These are phyloP conservation scores for Mallotus repandus DNA, from an alignment of 441 rosid genomes.

Conservation along the genomic window DNA sequence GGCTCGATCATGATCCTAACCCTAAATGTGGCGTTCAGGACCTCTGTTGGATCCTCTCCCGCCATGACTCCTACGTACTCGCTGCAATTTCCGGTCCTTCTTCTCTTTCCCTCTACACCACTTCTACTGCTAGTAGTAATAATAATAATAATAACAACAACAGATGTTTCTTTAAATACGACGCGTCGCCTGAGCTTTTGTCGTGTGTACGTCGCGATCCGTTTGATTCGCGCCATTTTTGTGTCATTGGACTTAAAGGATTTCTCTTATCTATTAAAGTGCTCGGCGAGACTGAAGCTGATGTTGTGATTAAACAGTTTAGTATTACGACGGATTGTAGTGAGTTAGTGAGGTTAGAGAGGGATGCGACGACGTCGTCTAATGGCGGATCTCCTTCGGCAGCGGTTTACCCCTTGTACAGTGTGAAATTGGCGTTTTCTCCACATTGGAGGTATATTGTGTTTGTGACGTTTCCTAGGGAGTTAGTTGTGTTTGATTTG, in stretches of 20 bases:
- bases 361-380: conserved; percentile 42
- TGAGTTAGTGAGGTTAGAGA: conserved; percentile 68
- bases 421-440: conserved; percentile 75
- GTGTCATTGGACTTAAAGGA: conserved; percentile 73
- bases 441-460: conserved; percentile 81
- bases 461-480: conserved; percentile 81
- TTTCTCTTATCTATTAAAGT: conserved; percentile 65
- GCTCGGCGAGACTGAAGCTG: conserved; percentile 65
- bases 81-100: conserved; percentile 80
- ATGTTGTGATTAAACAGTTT: conserved; percentile 54
- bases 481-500: conserved; percentile 84
- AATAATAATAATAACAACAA: not conserved
- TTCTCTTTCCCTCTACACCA: conserved; percentile 50
- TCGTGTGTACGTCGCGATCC: conserved; percentile 90
- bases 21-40: conserved; percentile 80
- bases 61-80: conserved; percentile 52
- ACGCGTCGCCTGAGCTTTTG: conserved; percentile 69
- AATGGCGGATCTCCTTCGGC: conserved; percentile 64
- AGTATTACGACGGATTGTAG: conserved; percentile 59
- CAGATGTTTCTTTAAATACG: conserved; percentile 71
- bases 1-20: conserved; percentile 59
- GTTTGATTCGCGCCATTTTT: conserved; percentile 81
- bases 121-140: conserved; percentile 15
- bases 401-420: conserved; percentile 62
- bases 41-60: conserved; percentile 76